Base-by-base conservation (phyloP, 139 green algal species). In the Monoraphidium neglectum region DNA sequence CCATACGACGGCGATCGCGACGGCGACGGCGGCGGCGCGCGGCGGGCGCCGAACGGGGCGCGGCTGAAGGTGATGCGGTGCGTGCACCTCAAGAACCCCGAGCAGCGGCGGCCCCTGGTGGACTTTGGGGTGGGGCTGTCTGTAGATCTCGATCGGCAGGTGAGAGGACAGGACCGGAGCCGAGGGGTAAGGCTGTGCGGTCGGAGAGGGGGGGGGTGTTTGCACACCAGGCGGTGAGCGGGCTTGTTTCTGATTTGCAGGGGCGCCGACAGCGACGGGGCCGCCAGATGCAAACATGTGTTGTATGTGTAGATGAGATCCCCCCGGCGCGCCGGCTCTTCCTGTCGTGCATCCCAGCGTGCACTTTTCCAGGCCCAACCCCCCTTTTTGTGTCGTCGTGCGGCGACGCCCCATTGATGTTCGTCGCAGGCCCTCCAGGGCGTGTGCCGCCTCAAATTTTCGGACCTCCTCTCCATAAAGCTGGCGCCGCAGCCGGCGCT, bases 21-120 rank as follows among this genome's bases (percentile, higher is more conserved):
- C 18, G 68, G 37, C 18, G 32, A 60, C 37, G 49, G 64, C 13
- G 56, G 56, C 56, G 56, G 12, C 26, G 24, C 13, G 12, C n/a
- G n/a, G 12, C n/a, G 26, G 10, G 10, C 13, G 56, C 33, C 53
- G 26, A 60, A 68, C 81, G 86, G 86, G 1, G 88, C 88, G 4
- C 85, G 88, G 18, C 68, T 90, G 26, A 92, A 92, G 76, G 77
- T 92, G 30, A 88, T 84, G 38, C 86, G 88, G 47, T 85, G 70
- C 70, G 69, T 87, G n/a, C 65, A 88, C 33, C 38, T 89, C 36
- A 68, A 71, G 43, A 46, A 32, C 24, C 53, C 51, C 3, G 43
- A 59, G 5, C 23, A 47, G n/a, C 68, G 74, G 51, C 49, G 62
- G 43, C 65, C 84, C 23, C 66, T 86, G 64, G 69, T 89, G 46